Evolutionary conservation across 140 eudicot genomes (phyloP).

Genomic region (Oenanthe javanica): DNA sequence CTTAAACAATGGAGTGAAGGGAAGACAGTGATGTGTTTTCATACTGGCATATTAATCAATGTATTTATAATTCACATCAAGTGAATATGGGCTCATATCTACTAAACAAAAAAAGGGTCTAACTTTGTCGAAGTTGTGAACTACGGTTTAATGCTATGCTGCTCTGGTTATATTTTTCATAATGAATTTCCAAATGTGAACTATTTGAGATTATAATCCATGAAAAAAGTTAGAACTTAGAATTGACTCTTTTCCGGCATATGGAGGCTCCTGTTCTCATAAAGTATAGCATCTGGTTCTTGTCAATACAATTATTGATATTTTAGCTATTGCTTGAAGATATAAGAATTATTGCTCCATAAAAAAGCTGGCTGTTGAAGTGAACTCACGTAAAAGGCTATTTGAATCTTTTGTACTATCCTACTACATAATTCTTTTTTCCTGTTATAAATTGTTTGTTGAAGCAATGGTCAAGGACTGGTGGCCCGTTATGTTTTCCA

Average conservation of each 20-base stretch:
- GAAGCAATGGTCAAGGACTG: constrained; percentile 13
- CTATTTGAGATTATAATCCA: neutral
- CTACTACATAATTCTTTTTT: constrained; percentile 16
- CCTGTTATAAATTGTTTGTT: constrained; percentile 6
- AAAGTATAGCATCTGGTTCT: constrained; percentile 49
- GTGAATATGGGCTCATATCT: neutral
- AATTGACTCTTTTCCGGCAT: constrained; percentile 1
- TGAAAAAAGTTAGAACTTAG: neutral
- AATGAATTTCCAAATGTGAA: neutral
- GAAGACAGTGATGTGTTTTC: neutral
- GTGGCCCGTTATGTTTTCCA: constrained; percentile 21
- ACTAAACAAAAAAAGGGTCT: neutral
- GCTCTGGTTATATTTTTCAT: neutral
- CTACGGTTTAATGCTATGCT: neutral
- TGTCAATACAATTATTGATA: constrained; percentile 31
- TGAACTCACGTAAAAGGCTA: constrained; percentile 26
- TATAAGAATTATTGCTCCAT: constrained; percentile 18
- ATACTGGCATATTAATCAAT: neutral
- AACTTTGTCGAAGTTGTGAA: neutral
- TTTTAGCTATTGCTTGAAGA: constrained; percentile 21
- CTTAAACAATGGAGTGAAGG: constrained; percentile 12
- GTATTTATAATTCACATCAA: neutral
- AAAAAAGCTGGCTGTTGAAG: constrained; percentile 9
- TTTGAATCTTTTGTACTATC: constrained; percentile 32
- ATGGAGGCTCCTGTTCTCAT: constrained; percentile 17